Base-by-base conservation (phyloP, 257 asterid species). In the Vinca minor region DNA sequence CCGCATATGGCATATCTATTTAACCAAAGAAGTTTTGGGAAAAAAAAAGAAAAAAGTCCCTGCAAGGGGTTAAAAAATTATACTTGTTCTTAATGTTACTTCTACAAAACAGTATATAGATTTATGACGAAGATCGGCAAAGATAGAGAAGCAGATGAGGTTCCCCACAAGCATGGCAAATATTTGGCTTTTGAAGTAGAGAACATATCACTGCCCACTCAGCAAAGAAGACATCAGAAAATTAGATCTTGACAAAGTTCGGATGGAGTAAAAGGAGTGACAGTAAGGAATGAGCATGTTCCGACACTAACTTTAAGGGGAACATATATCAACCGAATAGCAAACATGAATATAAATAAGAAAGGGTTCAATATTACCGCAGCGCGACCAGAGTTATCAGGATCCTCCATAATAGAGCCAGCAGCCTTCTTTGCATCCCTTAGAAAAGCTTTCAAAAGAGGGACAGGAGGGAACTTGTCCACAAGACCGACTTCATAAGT, bases 381-480 rank as follows among this genome's bases (percentile, higher is more conserved):
- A 66, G 99, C 92, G 62, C 97, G 97, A 57, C 97, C 99, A 31
- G 91, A 84, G 69, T 84, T 85, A 75, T 84, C 87, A 44, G 89
- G 85, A 78, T 87, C 97, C 77, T 83, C 99, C 69, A 83, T 47
- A 56, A 93, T 83, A 3, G 94, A 86, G 32, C 77, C 74, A 42
- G 85, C 94, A 14, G 94, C 84, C 71, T 89, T 93, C 53, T 85
- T 87, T 1, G 99, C 97, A 74, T 93, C 99, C 74, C 83, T 93
- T 7, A 93, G 87, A 59, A 89, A 93, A 57, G 96, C 94, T 84
- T 83, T 89, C 61, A 93, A 84, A 67, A 93, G 86, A 0, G 99
- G 96, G 54, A 93, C 93, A n/a, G 99, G 97, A 38, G 99, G 97
- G 64, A 80, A 93, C 76, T 74, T 84, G 81, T 84, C 65, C 0